Percentiles rank a stretch among this genome's conserved stretches.
phyloP scores from a whole-genome alignment of 2,329 filamentous ascomycete genomes.

The Ascochyta clinopodiicola region DNA sequence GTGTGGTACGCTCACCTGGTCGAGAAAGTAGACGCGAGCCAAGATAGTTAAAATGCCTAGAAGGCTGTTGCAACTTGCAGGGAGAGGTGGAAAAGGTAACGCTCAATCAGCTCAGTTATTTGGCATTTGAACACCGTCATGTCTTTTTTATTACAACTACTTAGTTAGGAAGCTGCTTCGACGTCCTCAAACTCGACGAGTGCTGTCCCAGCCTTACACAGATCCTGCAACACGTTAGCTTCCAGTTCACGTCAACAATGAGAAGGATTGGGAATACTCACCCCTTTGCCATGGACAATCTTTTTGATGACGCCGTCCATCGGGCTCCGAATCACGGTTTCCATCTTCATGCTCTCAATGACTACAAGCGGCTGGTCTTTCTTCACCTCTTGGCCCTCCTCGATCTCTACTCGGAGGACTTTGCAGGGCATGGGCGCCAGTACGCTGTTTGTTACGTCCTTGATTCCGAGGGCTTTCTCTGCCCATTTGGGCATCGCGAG shows the following conservation, averaged over 20 bases:
- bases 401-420: conserved; percentile 86
- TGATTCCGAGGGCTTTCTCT: conserved; percentile 83
- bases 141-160: background rate
- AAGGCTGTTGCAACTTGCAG: background rate
- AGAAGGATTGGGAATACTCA: conserved; percentile 29
- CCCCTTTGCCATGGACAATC: conserved; percentile 58
- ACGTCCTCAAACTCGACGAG: conserved; percentile 39
- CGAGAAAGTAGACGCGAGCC: too few species aligned
- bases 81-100: background rate
- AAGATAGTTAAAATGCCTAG: background rate
- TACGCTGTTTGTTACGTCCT: conserved; percentile 81
- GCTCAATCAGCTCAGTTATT: background rate
- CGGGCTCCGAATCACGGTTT: conserved; percentile 61
- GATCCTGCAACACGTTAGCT: conserved; percentile 32
- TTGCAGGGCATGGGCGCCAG: conserved; percentile 98
- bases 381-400: conserved; percentile 79
- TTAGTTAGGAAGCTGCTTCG: conserved; percentile 10
- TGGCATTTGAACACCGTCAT: background rate
- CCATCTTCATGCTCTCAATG: conserved; percentile 62
- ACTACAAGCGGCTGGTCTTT: conserved; percentile 90
- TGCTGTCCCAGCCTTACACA: conserved; percentile 56
- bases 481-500: conserved; percentile 75
- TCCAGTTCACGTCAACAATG: background rate
- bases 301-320: conserved; percentile 55
- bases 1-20: too few species aligned